Evolutionary conservation across 2,329 filamentous ascomycete genomes (phyloP).

Genomic region (Rhynchosporium agropyri): DNA sequence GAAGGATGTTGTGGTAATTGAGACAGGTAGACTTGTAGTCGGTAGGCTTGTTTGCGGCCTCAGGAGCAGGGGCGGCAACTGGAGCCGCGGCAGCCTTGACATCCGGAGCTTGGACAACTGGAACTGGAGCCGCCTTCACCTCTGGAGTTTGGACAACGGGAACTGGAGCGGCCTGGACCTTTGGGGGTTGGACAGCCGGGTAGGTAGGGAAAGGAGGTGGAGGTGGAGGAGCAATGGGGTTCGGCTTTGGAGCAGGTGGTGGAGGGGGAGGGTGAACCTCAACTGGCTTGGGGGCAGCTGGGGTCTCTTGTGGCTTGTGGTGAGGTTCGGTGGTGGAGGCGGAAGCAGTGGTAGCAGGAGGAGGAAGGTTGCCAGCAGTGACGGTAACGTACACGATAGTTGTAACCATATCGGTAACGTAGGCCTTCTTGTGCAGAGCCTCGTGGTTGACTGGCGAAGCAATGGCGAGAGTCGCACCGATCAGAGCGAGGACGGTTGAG

Average conservation of each 20-base stretch:
- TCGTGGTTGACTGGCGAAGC: constrained; percentile 41
- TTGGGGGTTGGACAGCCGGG: too few species aligned
- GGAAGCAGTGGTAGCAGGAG: neutral
- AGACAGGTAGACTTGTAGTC: constrained; percentile 31
- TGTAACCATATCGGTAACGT: constrained; percentile 39
- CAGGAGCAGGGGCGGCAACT: constrained; percentile 13
- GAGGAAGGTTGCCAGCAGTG: constrained; percentile 38
- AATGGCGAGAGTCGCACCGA: constrained; percentile 43
- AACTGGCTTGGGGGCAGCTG: constrained; percentile 16
- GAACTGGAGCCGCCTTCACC: constrained; percentile 13
- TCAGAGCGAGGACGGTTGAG: constrained; percentile 43
- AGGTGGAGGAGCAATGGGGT: neutral
- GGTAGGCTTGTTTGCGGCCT: constrained; percentile 27
- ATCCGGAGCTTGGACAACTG: constrained; percentile 11
- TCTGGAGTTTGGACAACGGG: constrained; percentile 19
- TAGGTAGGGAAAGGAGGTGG: neutral
- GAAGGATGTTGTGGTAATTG: constrained; percentile 79
- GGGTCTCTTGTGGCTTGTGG: constrained; percentile 23
- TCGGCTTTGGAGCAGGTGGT: constrained; percentile 5
- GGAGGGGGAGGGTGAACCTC: constrained; percentile 20
- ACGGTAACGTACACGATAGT: constrained; percentile 45
- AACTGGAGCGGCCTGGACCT: neutral
- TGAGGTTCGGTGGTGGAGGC: constrained; percentile 20
- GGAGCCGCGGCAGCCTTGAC: constrained; percentile 14
- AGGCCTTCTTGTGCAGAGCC: constrained; percentile 40